phyloP scores from a whole-genome alignment of 345 rosid genomes.

The Gossypium longicalyx region DNA sequence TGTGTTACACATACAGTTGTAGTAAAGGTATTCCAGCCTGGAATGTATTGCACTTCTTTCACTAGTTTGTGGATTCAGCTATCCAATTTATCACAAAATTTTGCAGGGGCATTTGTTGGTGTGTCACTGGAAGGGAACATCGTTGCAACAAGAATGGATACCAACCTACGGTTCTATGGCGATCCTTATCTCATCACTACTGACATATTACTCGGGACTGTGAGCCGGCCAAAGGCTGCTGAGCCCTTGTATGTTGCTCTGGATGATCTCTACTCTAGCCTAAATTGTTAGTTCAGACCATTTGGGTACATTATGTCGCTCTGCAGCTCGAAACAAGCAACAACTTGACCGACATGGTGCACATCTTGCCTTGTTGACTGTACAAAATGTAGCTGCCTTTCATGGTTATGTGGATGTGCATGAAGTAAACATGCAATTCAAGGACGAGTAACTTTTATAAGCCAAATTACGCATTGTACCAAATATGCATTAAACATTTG shows the following conservation, averaged over 20 bases:
- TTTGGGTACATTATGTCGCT: background rate
- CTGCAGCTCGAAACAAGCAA: background rate
- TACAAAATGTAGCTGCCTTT: background rate
- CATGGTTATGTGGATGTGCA: background rate
- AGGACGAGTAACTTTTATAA: background rate
- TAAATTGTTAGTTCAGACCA: conserved; percentile 23
- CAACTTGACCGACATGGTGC: background rate
- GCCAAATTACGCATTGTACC: background rate
- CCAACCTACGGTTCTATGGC: conserved; percentile 80
- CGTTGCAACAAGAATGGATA: conserved; percentile 79
- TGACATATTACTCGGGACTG: conserved; percentile 74
- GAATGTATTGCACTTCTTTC: background rate
- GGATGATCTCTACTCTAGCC: conserved; percentile 49
- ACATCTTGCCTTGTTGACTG: background rate
- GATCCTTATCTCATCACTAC: conserved; percentile 81
- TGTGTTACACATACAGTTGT: conserved; percentile 78
- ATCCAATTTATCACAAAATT: background rate
- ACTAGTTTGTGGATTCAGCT: background rate
- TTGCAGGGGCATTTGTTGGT: conserved; percentile 87
- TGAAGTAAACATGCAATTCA: background rate
- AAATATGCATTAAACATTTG: background rate
- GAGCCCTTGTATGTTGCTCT: conserved; percentile 77
- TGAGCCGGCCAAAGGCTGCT: conserved; percentile 84
- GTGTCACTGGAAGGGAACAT: conserved; percentile 89
- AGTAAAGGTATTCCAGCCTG: conserved; percentile 61